Percentiles rank a stretch among this genome's conserved stretches.
Conservation (phyloP, 2,329 filamentous ascomycete genomes). For the Fusarium albidum region DNA sequence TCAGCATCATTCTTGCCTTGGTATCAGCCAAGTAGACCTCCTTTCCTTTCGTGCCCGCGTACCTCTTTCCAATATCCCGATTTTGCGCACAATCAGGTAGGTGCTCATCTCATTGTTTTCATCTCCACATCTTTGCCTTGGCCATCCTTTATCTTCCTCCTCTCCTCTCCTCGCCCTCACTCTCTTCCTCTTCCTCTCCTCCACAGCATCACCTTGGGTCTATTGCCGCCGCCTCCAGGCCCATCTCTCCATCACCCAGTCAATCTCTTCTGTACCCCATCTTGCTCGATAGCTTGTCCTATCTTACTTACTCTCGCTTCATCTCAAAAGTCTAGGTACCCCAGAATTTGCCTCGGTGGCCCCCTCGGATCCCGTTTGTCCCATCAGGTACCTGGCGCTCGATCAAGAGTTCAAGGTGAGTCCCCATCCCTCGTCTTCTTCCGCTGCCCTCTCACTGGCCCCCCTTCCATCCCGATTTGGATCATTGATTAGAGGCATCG, state of each 20-base stretch:
- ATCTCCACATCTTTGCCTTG: constrained; percentile 8
- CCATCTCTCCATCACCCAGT: constrained; percentile 40
- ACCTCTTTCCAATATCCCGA: constrained; percentile 28
- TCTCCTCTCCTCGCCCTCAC: constrained; percentile 27
- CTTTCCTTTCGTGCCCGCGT: constrained; percentile 12
- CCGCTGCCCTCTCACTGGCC: neutral
- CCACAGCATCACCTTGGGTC: constrained; percentile 58
- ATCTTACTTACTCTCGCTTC: constrained; percentile 68
- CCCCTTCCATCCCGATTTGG: neutral
- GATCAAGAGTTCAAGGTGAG: constrained; percentile 41
- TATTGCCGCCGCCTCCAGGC: constrained; percentile 52
- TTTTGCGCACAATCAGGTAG: constrained; percentile 35
- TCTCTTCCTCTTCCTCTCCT: constrained; percentile 36
- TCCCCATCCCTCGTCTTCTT: neutral
- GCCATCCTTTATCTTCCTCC: constrained; percentile 10
- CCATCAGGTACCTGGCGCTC: constrained; percentile 41
- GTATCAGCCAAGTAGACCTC: constrained; percentile 21
- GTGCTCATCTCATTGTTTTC: constrained; percentile 17
- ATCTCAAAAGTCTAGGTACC: constrained; percentile 60
- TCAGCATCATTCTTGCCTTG: constrained; percentile 36
- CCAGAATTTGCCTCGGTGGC: constrained; percentile 52
- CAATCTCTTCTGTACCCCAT: constrained; percentile 51
- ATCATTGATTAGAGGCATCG: neutral
- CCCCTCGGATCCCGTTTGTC: constrained; percentile 40
- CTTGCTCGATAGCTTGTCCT: constrained; percentile 68